These are phyloP conservation scores for Dictyostelium citrinum DNA, from an alignment of 78 protist species.

Conservation along the genomic window DNA sequence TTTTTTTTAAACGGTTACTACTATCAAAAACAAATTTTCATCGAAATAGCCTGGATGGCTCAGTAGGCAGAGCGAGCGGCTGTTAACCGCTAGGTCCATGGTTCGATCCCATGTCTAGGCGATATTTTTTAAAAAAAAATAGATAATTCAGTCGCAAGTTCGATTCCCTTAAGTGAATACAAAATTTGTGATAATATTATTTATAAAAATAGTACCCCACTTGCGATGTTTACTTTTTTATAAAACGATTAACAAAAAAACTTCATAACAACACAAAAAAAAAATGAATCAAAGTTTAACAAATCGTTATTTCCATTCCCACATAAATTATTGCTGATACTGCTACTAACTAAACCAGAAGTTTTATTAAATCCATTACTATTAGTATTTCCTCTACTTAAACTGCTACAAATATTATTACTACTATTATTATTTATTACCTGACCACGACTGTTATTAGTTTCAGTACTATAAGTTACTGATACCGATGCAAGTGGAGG, in stretches of 20 bases:
- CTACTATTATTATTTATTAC: not conserved
- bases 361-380: not conserved
- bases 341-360: not conserved
- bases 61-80: conserved; percentile 65
- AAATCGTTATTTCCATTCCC: not conserved
- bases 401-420: not conserved
- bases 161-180: too few relatives aligned
- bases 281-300: too few relatives aligned
- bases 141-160: not conserved
- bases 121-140: not conserved
- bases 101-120: conserved; percentile 54
- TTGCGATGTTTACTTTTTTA: too few relatives aligned
- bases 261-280: too few relatives aligned
- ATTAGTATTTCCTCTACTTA: not conserved
- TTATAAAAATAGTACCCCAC: too few relatives aligned
- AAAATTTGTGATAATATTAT: too few relatives aligned
- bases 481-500: not conserved
- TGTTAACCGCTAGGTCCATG: conserved; percentile 57
- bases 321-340: not conserved
- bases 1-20: too few relatives aligned
- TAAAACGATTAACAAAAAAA: too few relatives aligned
- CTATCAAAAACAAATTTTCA: not conserved
- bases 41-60: conserved; percentile 19
- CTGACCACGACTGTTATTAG: not conserved
- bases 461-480: not conserved